These are phyloP conservation scores for Cyclanthera cordifolia DNA, from an alignment of 306 rosid species.

Conservation along the genomic window DNA sequence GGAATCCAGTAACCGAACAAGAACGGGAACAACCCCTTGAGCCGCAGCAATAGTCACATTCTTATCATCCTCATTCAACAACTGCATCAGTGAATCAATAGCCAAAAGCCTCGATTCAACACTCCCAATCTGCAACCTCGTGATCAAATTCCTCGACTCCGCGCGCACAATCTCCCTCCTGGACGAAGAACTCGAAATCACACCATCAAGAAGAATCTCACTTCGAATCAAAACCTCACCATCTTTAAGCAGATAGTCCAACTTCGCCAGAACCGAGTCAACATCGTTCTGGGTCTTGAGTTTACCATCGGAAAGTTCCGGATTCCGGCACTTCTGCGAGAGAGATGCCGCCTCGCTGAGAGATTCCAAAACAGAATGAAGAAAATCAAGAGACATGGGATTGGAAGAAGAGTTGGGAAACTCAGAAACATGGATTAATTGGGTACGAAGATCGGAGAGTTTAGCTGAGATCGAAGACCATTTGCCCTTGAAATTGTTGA, in stretches of 20 bases:
- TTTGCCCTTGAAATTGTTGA: slow-evolving; percentile 51
- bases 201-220: slow-evolving; percentile 44
- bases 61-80: slow-evolving; percentile 65
- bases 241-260: slow-evolving; percentile 48
- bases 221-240: slow-evolving; percentile 59
- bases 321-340: slow-evolving; percentile 32
- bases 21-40: slow-evolving; percentile 78
- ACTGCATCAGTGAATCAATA: slow-evolving; percentile 40
- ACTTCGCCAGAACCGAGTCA: slow-evolving; percentile 50
- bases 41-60: slow-evolving; percentile 79
- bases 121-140: slow-evolving; percentile 71
- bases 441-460: slow-evolving; percentile 52
- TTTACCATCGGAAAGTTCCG: slow-evolving; percentile 39
- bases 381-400: slow-evolving; percentile 55
- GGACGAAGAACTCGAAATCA: slow-evolving; percentile 29
- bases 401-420: slow-evolving; percentile 31
- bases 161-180: slow-evolving; percentile 53
- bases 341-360: slow-evolving; percentile 44
- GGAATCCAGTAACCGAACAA: slow-evolving; percentile 60
- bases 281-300: slow-evolving; percentile 77
- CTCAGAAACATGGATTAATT: slow-evolving; percentile 51
- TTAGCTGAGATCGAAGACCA: slow-evolving; percentile 55
- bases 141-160: slow-evolving; percentile 53
- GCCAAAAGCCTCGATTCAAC: slow-evolving; percentile 43
- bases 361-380: slow-evolving; percentile 33